Base-by-base conservation (phyloP, 2,329 filamentous ascomycete species). In the Colletotrichum godetiae region DNA sequence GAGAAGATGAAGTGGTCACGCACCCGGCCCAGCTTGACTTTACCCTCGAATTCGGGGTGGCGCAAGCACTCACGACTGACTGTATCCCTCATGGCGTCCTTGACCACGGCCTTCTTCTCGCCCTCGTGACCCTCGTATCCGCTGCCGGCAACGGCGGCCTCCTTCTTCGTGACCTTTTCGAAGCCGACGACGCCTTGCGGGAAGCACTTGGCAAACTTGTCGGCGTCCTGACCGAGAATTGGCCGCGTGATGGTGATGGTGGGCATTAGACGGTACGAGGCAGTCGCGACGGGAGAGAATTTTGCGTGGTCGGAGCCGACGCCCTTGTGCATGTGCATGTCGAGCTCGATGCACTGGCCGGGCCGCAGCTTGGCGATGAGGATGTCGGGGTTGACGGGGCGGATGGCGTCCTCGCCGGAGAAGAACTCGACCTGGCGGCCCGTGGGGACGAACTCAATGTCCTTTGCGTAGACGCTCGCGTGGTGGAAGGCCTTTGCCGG, bases 1-100 rank as follows among this genome's bases (percentile, higher is more conserved):
- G 92, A 93, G 88, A 97, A 99, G 83, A 99, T 98, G 83, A 99
- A 99, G 85, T 99, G 97, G 82, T 99, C 97, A 76, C 95, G 89
- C 78, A 95, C 87, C 67, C 97, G 89, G 56, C 97, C 97, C 37
- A 99, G 90, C 87, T 95, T 95, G 76, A 99, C 97, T 87, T 98
- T 99, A 81, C 92, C 94, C 84, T 97, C 91, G 85, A 99, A 98
- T 84, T 98, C 97, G 31, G 92, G 88, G 81, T 99, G 96, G 62
- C 97, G 91, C 80, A 99, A 84, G 79, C 93, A 97, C 85, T 99
- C 97, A 77, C 97, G 91, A 83, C 94, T 97, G 74, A 99, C 96
- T 0, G 96, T 98, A 82, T 99, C 97, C 79, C 93, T 94, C 92
- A 98, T 97, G 1, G 96, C 87, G 82, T 98, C 92, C 75, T 87